Evolutionary conservation across 1,284 basidiomycete genomes (phyloP).

Genomic region (Sanghuangporus weigelae): DNA sequence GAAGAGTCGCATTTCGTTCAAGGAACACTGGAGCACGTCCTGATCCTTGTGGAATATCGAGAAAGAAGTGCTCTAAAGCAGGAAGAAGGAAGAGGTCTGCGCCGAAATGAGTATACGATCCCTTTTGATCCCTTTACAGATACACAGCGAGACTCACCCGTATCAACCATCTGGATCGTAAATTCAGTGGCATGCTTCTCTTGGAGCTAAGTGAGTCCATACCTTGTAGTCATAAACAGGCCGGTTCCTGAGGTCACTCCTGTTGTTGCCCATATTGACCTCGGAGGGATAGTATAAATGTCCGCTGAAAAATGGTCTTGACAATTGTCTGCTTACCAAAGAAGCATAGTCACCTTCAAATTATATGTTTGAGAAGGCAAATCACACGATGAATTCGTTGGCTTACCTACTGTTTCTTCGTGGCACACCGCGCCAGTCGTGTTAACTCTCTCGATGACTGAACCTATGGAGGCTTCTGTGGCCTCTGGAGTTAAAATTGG

Average conservation of each 20-base stretch:
- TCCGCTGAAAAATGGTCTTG: neutral
- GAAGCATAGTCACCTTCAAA: neutral
- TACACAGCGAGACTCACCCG: neutral
- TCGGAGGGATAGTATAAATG: conserved; percentile 12
- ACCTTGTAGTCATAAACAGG: conserved; percentile 36
- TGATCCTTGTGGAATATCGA: conserved; percentile 30
- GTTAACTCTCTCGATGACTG: conserved; percentile 37
- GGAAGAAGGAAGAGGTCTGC: conserved; percentile 34
- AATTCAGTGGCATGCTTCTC: neutral
- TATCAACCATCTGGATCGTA: neutral
- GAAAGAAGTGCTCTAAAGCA: conserved; percentile 36
- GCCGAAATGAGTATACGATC: neutral
- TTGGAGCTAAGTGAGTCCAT: neutral
- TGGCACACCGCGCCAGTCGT: conserved; percentile 37
- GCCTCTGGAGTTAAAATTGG: conserved; percentile 35
- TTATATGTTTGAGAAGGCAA: neutral
- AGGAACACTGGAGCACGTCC: conserved; percentile 24
- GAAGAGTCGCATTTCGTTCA: conserved; percentile 29
- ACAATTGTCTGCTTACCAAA: neutral
- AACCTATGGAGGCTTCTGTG: conserved; percentile 36
- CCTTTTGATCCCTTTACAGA: neutral
- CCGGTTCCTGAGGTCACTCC: conserved; percentile 33
- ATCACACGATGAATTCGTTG: neutral
- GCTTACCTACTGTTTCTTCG: conserved; percentile 35
- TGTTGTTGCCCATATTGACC: conserved; percentile 33